Evolutionary conservation across 305 asterid genomes (phyloP), one percentile per base, ranked within the genome.

Genomic region (Ilex paraguariensis): DNA sequence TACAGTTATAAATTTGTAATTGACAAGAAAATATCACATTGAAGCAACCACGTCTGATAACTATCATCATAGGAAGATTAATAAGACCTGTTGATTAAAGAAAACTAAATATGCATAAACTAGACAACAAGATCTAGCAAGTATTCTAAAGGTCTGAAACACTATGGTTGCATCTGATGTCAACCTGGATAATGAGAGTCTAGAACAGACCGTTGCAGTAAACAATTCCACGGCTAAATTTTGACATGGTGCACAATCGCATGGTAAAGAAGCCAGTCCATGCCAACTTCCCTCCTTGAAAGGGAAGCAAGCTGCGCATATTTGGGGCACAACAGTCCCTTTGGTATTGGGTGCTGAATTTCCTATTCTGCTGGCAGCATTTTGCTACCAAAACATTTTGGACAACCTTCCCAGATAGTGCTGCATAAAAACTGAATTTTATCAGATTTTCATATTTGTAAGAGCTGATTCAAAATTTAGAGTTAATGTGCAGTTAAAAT

Each of bases 131-230:
- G 75, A 70, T 72, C 60, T 61, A 65, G 63, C 68, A 63, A 75
- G 57, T 69, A 70, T 77, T 76, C 64, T 61, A 72, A 65, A 55
- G 76, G 63, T 70, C 31, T 75, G 70, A 60, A 50, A 65, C 51
- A 61, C 67, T 68, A 73, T 73, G 79, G 71, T 71, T 71, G 68
- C 81, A 82, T 82, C 86, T 77, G 81, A 79, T 75, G 77, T 77
- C 70, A 79, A 85, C 93, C 93, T 82, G 95, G 86, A 81, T 79
- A 84, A 69, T 81, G 70, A 86, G 92, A 90, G 75, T 79, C 97
- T 86, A 93, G 97, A 73, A 93, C 99, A 82, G 91, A 90, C 99
- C 99, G 79, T 90, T 93, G 95, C 96, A 93, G 79, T 74, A 87
- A 83, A 87, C 65, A 80, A 76, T 77, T 70, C 87, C 83, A 68